These are phyloP conservation scores for Penicillium antarcticum DNA, from an alignment of 495 filamentous ascomycete genomes.

Conservation along the genomic window DNA sequence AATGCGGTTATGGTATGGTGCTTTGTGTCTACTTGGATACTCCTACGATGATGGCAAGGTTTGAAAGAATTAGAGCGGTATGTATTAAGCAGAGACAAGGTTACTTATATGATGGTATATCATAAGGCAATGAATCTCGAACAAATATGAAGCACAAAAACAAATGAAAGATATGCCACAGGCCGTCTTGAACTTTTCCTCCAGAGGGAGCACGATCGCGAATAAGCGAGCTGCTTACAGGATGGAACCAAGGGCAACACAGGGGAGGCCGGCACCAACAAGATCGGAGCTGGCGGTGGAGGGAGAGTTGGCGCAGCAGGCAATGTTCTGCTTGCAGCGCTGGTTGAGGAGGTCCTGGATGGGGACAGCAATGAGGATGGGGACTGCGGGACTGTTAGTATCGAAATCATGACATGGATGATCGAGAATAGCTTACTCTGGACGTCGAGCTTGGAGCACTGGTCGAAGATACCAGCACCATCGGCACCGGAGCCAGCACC, in stretches of 20 bases:
- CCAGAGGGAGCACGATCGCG: background rate
- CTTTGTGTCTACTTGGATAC: too few species aligned
- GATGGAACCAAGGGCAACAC: constrained; percentile 45
- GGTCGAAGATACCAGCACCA: constrained; percentile 33
- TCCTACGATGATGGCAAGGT: too few species aligned
- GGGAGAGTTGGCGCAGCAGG: constrained; percentile 47
- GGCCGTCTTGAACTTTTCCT: background rate
- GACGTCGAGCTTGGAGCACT: constrained; percentile 40
- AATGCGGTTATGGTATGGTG: too few species aligned
- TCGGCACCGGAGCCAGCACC: constrained; percentile 32
- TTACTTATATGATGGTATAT: background rate
- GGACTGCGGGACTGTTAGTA: constrained; percentile 23
- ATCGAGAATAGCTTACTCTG: constrained; percentile 12
- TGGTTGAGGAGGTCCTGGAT: constrained; percentile 43
- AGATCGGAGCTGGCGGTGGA: constrained; percentile 35
- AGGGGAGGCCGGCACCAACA: constrained; percentile 47
- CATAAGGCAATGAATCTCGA: background rate
- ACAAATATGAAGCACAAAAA: background rate
- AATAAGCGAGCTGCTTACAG: constrained; percentile 23
- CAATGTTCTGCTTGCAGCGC: constrained; percentile 53
- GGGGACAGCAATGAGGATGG: constrained; percentile 29
- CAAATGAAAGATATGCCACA: background rate
- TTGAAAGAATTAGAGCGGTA: too few species aligned
- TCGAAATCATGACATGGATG: too few species aligned
- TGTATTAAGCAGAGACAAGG: too few species aligned